A percentile compares a stretch with the other conserved stretches of the same genome.
Evolutionary conservation across 768 basidiomycete genomes (phyloP).

Genomic region (Phylloporus arenicola): DNA sequence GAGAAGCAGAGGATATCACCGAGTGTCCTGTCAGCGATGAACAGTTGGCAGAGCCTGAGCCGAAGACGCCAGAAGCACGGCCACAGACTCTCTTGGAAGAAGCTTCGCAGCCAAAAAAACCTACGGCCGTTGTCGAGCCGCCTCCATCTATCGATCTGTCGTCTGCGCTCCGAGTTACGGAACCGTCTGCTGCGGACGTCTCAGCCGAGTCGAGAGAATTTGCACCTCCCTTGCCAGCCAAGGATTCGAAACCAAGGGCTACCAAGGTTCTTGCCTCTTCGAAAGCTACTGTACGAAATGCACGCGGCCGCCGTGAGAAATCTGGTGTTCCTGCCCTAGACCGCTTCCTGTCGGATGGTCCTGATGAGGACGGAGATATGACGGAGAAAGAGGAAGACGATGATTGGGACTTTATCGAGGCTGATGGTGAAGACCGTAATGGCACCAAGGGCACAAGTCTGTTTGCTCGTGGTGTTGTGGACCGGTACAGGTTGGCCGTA

Average conservation of each 20-base stretch:
- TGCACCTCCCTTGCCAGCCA: constrained; percentile 29
- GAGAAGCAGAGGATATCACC: constrained; percentile 29
- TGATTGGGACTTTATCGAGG: constrained; percentile 90
- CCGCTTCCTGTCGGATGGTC: constrained; percentile 55
- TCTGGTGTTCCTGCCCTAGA: constrained; percentile 81
- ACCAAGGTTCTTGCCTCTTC: constrained; percentile 11
- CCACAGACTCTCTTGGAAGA: constrained; percentile 32
- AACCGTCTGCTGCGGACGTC: constrained; percentile 2
- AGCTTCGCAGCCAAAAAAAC: constrained; percentile 14
- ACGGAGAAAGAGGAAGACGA: constrained; percentile 58
- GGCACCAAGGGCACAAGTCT: constrained; percentile 75
- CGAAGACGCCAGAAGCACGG: constrained; percentile 74
- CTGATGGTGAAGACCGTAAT: constrained; percentile 77
- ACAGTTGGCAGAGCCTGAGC: constrained; percentile 47
- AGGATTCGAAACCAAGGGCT: constrained; percentile 28
- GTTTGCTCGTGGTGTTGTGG: constrained; percentile 88
- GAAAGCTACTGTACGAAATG: constrained; percentile 21
- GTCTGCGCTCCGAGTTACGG: constrained; percentile 13
- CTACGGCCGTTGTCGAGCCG: constrained; percentile 11
- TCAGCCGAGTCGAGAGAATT: constrained; percentile 14
- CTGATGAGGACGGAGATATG: constrained; percentile 38
- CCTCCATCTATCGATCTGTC: constrained; percentile 10
- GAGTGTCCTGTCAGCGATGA: constrained; percentile 33
- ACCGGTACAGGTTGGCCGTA: constrained; percentile 78
- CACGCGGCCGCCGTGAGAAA: constrained; percentile 62